These are phyloP conservation scores for Globisporangium canariense DNA, from an alignment of 352 stramenopile genomes.

Conservation along the genomic window DNA sequence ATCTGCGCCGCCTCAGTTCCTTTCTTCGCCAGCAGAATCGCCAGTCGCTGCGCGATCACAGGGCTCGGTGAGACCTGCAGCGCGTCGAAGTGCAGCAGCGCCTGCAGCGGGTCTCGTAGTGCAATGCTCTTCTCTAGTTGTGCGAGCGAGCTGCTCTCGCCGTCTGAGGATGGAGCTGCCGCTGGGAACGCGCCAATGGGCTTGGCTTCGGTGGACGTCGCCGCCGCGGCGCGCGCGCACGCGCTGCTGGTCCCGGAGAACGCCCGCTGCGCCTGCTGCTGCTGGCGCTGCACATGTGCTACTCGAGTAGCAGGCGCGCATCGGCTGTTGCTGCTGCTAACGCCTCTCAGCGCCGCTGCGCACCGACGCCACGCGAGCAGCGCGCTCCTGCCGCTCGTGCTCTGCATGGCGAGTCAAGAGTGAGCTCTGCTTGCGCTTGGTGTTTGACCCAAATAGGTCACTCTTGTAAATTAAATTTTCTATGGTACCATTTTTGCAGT, in stretches of 20 bases:
- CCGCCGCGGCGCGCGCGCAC: background rate
- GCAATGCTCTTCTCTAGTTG: constrained; percentile 36
- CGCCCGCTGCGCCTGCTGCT: background rate
- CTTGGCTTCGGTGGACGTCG: background rate
- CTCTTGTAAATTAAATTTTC: background rate
- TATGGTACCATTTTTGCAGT: background rate
- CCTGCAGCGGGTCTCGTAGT: constrained; percentile 26
- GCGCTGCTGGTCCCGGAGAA: background rate
- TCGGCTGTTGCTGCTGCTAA: background rate
- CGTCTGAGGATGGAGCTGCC: background rate
- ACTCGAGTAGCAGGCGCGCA: background rate
- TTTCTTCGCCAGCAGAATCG: constrained; percentile 58
- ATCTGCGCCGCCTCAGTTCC: constrained; percentile 28
- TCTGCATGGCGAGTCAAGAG: constrained; percentile 1
- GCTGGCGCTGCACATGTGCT: background rate
- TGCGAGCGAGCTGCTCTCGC: constrained; percentile 4
- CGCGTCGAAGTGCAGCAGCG: constrained; percentile 48
- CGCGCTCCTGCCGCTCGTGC: background rate
- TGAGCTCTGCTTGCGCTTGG: background rate
- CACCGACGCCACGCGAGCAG: constrained; percentile 2
- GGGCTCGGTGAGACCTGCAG: constrained; percentile 30
- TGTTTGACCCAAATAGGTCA: background rate
- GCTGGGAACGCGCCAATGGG: background rate
- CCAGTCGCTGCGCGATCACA: constrained; percentile 49
- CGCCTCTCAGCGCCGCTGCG: background rate